Conservation (phyloP, 305 asterid genomes). For the Ilex paraguariensis region DNA sequence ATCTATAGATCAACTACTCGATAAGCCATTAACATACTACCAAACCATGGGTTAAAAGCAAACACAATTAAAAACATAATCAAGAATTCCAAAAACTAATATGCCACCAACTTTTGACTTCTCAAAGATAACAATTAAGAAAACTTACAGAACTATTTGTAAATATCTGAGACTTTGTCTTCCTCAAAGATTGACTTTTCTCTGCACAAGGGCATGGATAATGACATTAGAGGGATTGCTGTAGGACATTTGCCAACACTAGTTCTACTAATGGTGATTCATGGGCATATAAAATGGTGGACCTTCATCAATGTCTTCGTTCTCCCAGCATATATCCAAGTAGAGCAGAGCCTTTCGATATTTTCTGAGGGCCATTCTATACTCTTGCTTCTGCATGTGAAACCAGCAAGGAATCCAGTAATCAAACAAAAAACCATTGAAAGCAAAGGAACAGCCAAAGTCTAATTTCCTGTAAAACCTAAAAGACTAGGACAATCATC, state of each 20-base stretch:
- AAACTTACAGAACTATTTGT: slow-evolving; percentile 38
- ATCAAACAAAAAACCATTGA: too few species aligned
- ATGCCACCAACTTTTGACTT: too few species aligned
- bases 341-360: slow-evolving; percentile 35
- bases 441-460: too few species aligned
- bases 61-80: too few species aligned
- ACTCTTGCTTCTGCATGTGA: slow-evolving; percentile 23
- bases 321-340: slow-evolving; percentile 36
- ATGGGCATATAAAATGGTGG: too few species aligned
- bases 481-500: background rate
- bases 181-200: slow-evolving; percentile 22
- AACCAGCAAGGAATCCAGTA: background rate
- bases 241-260: background rate
- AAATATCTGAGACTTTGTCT: slow-evolving; percentile 34
- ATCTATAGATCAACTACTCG: too few species aligned
- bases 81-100: too few species aligned
- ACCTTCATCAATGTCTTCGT: slow-evolving; percentile 30
- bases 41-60: too few species aligned
- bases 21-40: too few species aligned
- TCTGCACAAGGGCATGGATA: slow-evolving; percentile 18
- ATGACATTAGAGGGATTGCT: slow-evolving; percentile 5
- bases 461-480: too few species aligned
- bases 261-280: too few species aligned
- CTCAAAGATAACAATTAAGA: too few species aligned
- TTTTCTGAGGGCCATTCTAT: slow-evolving; percentile 36